These are phyloP conservation scores for Diaporthe ilicicola DNA, from an alignment of 2,329 filamentous ascomycete genomes.

Conservation along the genomic window DNA sequence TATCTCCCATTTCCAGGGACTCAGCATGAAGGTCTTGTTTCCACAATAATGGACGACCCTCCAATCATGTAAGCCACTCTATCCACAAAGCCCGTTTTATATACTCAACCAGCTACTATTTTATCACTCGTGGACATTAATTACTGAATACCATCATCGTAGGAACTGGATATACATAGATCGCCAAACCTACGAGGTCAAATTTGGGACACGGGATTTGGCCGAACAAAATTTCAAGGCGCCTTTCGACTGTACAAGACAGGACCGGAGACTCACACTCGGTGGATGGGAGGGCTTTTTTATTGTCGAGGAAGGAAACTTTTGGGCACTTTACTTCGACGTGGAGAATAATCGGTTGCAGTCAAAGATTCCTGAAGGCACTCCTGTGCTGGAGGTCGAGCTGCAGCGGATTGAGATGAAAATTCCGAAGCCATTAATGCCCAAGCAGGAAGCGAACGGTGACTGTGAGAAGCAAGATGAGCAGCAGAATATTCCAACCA, in stretches of 20 bases:
- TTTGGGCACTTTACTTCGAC: conserved; percentile 60
- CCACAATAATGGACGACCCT: conserved; percentile 57
- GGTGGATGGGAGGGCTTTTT: conserved; percentile 60
- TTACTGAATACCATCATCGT: not conserved
- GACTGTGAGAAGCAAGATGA: not conserved
- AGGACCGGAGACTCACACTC: conserved; percentile 59
- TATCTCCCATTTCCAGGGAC: conserved; percentile 65
- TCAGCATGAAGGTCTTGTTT: conserved; percentile 55
- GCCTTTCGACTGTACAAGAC: conserved; percentile 60
- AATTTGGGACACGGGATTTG: conserved; percentile 53
- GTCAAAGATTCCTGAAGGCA: conserved; percentile 55
- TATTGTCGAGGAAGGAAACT: conserved; percentile 54
- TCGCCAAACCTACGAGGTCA: conserved; percentile 53
- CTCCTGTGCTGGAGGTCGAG: conserved; percentile 63
- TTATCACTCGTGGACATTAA: not conserved
- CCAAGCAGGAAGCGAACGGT: not conserved
- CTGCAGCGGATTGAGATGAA: conserved; percentile 59
- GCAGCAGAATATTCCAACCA: not conserved
- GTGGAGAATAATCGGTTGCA: conserved; percentile 53
- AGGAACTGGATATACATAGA: conserved; percentile 60
- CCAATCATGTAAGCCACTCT: conserved; percentile 47
- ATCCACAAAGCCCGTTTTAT: not conserved
- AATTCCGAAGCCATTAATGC: conserved; percentile 4
- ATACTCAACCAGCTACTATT: too few species aligned
- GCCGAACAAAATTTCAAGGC: conserved; percentile 55